Percentiles rank a stretch among this genome's conserved stretches.
These are phyloP conservation scores for Phaeosphaeria sp. DNA, from an alignment of 2,329 filamentous ascomycete species.

Conservation along the genomic window DNA sequence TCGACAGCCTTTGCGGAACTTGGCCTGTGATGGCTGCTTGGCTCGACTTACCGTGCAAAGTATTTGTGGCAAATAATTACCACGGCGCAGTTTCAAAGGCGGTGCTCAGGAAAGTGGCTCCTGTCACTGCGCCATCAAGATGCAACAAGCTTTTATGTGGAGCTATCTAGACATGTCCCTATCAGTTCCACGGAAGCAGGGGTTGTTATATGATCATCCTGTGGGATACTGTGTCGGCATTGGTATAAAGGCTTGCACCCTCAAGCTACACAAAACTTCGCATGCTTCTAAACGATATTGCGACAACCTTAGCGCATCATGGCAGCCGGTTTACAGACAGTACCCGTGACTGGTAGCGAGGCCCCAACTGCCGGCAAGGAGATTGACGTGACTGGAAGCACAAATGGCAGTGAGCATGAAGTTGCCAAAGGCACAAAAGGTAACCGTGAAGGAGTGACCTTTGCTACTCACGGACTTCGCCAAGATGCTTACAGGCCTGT, in stretches of 20 bases:
- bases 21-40: conserved; percentile 3
- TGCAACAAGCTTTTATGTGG: not conserved
- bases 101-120: not conserved
- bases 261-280: not conserved
- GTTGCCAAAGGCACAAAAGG: conserved; percentile 12
- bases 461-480: conserved; percentile 44
- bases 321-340: conserved; percentile 6
- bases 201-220: not conserved
- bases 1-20: not conserved
- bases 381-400: conserved; percentile 22
- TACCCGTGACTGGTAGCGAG: conserved; percentile 5
- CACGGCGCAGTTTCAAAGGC: not conserved
- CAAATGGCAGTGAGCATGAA: conserved; percentile 24
- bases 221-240: not conserved
- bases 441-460: conserved; percentile 39
- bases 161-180: not conserved
- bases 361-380: conserved; percentile 27
- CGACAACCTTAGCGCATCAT: conserved; percentile 7
- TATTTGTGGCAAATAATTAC: not conserved
- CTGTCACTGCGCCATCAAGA: conserved; percentile 3
- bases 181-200: not conserved
- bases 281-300: conserved; percentile 1
- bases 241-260: not conserved
- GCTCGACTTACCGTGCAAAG: conserved; percentile 1
- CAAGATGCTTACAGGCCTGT: conserved; percentile 57